Base-by-base conservation (phyloP, 768 basidiomycete genomes). In the Lepiota brunneoincarnata region DNA sequence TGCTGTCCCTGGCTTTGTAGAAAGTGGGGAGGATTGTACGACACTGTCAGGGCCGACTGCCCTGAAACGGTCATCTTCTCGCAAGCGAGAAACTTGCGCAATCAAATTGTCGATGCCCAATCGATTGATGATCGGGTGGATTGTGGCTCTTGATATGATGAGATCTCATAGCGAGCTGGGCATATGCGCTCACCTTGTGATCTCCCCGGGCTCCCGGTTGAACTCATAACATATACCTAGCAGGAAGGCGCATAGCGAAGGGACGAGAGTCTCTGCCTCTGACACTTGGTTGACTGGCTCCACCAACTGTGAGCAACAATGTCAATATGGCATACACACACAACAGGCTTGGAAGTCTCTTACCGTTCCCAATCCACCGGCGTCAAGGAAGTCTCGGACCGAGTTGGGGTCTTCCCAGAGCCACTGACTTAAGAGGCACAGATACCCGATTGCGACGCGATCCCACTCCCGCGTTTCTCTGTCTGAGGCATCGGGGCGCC, bases 211-310 rank as follows among this genome's bases (percentile, higher is more conserved):
- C 62, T 97, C 91, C 37, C 92, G 83, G 67, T 98, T 92, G 75
- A 89, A 98, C 71, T 98, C 95, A 65, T 98, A 99, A 72, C 93
- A 93, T 34, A 93, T 77, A 17, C 95, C 95, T 7, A 99, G 80
- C 2, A 98, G 74, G 74, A 97, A 96, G 2, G 91, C 86, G 48
- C 91, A 94, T 15, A 98, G 76, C 1, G 92, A 93, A 52, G 95
- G 93, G 2, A 98, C 83, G 18, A 97, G 72, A 5, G 84, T 82
- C 64, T 98, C 96, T 0, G 84, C 77, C 51, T 95, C 93, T 14
- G 88, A 82, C 0, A 85, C 83, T 67, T 96, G 95, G 49, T 96
- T 94, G 59, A 98, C 88, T 6, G 93, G 93, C 66, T 97, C 94
- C 9, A 97, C 93, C 11, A 99, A 81, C 96, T 96, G 62, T 38